A percentile compares a stretch with the other conserved stretches of the same genome.
These are phyloP conservation scores for Saccharomycopsis javanensis DNA, from an alignment of 805 yeast species.

Conservation along the genomic window DNA sequence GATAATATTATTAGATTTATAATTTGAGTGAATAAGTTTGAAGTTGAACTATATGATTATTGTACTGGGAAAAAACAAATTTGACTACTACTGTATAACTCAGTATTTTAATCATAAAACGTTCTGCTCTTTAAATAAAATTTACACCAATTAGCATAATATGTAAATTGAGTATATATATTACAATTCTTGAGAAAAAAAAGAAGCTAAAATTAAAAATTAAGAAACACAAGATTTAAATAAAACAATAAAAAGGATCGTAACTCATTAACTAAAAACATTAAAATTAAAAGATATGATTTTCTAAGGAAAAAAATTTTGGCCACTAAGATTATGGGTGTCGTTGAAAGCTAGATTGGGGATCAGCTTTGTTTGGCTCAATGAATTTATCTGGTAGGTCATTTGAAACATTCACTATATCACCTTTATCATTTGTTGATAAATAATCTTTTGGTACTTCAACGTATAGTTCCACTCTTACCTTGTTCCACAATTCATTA, in stretches of 20 bases:
- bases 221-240: not conserved
- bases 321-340: not conserved
- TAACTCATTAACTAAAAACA: not conserved
- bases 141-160: too few relatives aligned
- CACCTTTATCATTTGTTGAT: not conserved
- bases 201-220: too few relatives aligned
- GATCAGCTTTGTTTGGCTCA: not conserved
- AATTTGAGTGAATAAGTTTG: too few relatives aligned
- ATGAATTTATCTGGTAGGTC: not conserved
- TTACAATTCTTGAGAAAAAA: too few relatives aligned
- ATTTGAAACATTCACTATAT: not conserved
- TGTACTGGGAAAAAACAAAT: too few relatives aligned
- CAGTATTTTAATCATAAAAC: too few relatives aligned
- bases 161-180: too few relatives aligned
- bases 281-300: not conserved
- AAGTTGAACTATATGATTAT: too few relatives aligned
- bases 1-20: too few relatives aligned
- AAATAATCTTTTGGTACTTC: not conserved
- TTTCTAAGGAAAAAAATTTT: not conserved
- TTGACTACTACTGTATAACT: too few relatives aligned
- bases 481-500: conserved; percentile 7
- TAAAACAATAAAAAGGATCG: not conserved
- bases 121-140: too few relatives aligned
- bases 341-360: not conserved
- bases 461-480: conserved; percentile 12